Conservation (phyloP, 768 basidiomycete species). For the Trametes elegans region DNA sequence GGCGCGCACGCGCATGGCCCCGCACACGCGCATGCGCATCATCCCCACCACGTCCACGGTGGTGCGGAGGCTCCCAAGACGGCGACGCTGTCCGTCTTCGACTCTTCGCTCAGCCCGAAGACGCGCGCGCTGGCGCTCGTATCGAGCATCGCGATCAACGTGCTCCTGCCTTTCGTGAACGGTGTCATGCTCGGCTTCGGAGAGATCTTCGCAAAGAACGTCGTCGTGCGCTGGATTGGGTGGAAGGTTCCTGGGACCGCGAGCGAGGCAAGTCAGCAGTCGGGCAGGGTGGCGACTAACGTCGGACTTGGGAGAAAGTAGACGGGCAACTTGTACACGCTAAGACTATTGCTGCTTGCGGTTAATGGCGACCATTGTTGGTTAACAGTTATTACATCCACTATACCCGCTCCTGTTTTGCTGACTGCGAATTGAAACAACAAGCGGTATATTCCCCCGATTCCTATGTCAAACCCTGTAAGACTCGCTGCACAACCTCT, state of each 20-base stretch:
- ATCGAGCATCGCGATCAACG: conserved; percentile 78
- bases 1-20: conserved; percentile 19
- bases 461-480: conserved; percentile 30
- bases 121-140: conserved; percentile 68
- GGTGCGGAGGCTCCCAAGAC: conserved; percentile 3
- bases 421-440: no score
- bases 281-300: conserved; percentile 11
- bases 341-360: background rate
- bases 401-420: no score
- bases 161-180: conserved; percentile 86
- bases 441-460: background rate
- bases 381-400: no score
- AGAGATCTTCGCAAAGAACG: conserved; percentile 84
- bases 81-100: conserved; percentile 69
- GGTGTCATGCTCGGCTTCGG: conserved; percentile 97
- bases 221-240: conserved; percentile 55
- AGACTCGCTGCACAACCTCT: conserved; percentile 58
- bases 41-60: conserved; percentile 8
- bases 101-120: conserved; percentile 59
- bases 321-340: background rate
- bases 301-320: conserved; percentile 16
- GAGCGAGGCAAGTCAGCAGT: conserved; percentile 14
- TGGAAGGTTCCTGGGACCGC: conserved; percentile 33
- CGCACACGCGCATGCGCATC: conserved; percentile 16
- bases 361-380: conserved; percentile 4